phyloP scores from a whole-genome alignment of 257 asterid genomes.

The Solanum sejunctum region DNA sequence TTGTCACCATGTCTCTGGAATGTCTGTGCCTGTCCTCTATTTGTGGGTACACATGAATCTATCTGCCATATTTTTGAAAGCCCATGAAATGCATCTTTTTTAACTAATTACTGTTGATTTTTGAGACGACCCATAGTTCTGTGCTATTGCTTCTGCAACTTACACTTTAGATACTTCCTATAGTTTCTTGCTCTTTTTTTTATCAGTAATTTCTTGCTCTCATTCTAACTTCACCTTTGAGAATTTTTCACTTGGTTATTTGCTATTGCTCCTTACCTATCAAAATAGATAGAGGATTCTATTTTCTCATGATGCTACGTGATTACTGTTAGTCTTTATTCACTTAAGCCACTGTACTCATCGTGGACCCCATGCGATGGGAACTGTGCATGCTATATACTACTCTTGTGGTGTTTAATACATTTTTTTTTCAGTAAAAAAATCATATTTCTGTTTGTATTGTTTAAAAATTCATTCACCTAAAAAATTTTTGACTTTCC shows the following conservation, averaged over 20 bases:
- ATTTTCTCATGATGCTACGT: not conserved
- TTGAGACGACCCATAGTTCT: not conserved
- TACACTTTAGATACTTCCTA: not conserved
- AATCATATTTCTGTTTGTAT: not conserved
- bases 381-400: not conserved
- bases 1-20: not conserved
- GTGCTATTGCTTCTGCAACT: not conserved
- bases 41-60: not conserved
- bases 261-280: not conserved
- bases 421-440: not conserved
- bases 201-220: not conserved
- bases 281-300: not conserved
- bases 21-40: not conserved
- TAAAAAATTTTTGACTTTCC: not conserved
- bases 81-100: not conserved
- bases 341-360: not conserved
- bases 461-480: not conserved
- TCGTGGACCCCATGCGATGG: not conserved
- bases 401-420: not conserved
- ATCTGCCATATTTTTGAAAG: not conserved
- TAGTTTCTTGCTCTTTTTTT: not conserved
- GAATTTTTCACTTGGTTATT: not conserved
- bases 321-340: not conserved
- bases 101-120: not conserved
- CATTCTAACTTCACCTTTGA: not conserved